Percentiles rank a stretch among this genome's conserved stretches.
Conservation (phyloP, 208 protist species). For the Blechomonas ayalai region DNA sequence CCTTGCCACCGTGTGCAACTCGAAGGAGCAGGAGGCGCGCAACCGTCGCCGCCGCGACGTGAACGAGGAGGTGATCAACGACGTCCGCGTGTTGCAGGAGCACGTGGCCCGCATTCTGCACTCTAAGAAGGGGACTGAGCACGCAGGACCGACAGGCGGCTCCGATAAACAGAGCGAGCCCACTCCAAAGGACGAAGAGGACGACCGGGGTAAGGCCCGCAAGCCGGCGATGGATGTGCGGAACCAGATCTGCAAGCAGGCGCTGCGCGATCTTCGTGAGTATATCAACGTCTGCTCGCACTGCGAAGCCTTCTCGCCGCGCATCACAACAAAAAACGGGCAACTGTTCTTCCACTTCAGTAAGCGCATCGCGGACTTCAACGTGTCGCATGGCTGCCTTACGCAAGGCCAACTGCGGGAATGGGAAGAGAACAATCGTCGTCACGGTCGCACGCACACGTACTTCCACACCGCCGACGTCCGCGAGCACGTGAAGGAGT, state of each 20-base stretch:
- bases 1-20: constrained; percentile 58
- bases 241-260: constrained; percentile 63
- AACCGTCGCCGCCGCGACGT: constrained; percentile 34
- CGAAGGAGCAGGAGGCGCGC: constrained; percentile 42
- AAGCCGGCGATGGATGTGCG: constrained; percentile 61
- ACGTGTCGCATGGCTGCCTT: constrained; percentile 46
- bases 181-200: neutral
- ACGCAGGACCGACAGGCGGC: constrained; percentile 1
- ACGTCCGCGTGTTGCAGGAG: constrained; percentile 42
- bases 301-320: constrained; percentile 66
- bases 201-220: neutral
- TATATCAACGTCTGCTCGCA: constrained; percentile 55
- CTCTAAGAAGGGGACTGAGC: no score
- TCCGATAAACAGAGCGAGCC: neutral
- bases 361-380: constrained; percentile 44
- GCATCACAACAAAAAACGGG: constrained; percentile 62
- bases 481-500: constrained; percentile 74
- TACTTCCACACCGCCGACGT: constrained; percentile 59
- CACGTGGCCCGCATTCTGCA: constrained; percentile 53
- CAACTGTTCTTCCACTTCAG: constrained; percentile 86
- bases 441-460: constrained; percentile 53
- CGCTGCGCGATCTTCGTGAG: constrained; percentile 54
- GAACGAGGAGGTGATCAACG: constrained; percentile 64
- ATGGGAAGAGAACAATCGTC: constrained; percentile 54
- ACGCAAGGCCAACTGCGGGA: constrained; percentile 40